Conservation (phyloP, 768 basidiomycete species). For the Psilocybe subaeruginosa region DNA sequence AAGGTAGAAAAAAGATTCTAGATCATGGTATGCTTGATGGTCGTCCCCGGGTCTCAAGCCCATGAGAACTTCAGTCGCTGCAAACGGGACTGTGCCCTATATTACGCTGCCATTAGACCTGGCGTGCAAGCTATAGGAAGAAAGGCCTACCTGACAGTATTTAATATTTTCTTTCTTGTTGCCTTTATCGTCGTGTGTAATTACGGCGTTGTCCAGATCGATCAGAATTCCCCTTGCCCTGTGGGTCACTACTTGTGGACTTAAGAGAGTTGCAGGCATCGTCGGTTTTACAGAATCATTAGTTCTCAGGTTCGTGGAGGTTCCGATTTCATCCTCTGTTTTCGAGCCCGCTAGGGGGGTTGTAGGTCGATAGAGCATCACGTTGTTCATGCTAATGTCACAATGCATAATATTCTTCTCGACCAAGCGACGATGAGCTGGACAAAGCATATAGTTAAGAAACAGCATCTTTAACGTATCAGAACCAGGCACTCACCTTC, state of each 20-base stretch:
- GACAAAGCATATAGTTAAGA: no score
- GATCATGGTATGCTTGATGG: not conserved
- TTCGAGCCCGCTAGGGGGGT: no score
- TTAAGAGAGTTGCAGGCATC: no score
- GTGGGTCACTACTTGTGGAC: no score
- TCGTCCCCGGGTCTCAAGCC: not conserved
- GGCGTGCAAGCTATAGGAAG: no score
- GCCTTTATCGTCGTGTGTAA: not conserved
- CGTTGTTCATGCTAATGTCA: slow-evolving; percentile 26
- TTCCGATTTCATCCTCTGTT: no score
- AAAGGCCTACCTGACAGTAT: no score
- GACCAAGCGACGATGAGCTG: slow-evolving; percentile 1
- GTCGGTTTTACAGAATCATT: no score
- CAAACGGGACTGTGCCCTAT: slow-evolving; percentile 1
- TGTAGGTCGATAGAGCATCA: slow-evolving; percentile 12
- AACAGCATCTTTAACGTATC: no score
- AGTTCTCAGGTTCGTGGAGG: no score
- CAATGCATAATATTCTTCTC: slow-evolving; percentile 22
- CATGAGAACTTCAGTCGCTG: not conserved
- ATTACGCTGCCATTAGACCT: no score
- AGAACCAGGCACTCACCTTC: not conserved
- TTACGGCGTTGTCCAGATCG: not conserved
- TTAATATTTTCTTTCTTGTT: not conserved
- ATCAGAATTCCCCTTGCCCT: not conserved
- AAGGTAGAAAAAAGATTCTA: slow-evolving; percentile 1